Evolutionary conservation across 768 basidiomycete genomes (phyloP), one percentile per base, ranked within the genome.

Genomic region (Suillus fuscotomentosus): DNA sequence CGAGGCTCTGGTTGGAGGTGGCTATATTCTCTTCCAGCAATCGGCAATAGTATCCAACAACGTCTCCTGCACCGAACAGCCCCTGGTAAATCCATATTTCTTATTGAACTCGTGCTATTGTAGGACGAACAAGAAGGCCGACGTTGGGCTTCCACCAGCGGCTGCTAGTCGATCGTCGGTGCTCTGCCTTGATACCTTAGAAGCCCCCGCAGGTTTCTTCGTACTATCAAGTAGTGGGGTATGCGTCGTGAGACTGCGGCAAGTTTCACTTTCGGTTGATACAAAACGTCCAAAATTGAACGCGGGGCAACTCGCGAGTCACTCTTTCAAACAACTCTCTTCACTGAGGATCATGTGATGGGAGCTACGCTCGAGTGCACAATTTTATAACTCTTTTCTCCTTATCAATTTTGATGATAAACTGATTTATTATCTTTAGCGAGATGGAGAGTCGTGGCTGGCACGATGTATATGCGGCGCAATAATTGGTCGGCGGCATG

Each of bases 111-210:
- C 22, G 42, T 50, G n/a, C 66, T 14, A 39, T 67, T 42, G 20
- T 64, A 74, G 96, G 96, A 85, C 91, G 86, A 78, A 76, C 60
- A 95, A 98, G 96, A 98, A 98, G 90, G 90, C 88, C 88, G 85
- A 83, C 94, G 84, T 87, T 90, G 92, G 84, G 67, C 65, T 68
- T 68, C 82, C 77, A 91, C 87, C 88, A 85, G 82, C 81, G 91
- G 85, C 80, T 76, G 77, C 78, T 69, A 70, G 73, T 71, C 69
- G 73, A 36, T 64, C 63, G 63, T 65, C 68, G 43, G 41, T 45
- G 39, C 17, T 65, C 67, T 63, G 68, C 69, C 68, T 64, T 63
- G 63, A 43, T 61, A 65, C 31, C 41, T 63, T 71, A 66, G 82
- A 84, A 93, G 79, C 90, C 88, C 86, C 73, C 24, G 83, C 70